Evolutionary conservation across 495 filamentous ascomycete genomes (phyloP).

Genomic region (Hypoxylon rickii): DNA sequence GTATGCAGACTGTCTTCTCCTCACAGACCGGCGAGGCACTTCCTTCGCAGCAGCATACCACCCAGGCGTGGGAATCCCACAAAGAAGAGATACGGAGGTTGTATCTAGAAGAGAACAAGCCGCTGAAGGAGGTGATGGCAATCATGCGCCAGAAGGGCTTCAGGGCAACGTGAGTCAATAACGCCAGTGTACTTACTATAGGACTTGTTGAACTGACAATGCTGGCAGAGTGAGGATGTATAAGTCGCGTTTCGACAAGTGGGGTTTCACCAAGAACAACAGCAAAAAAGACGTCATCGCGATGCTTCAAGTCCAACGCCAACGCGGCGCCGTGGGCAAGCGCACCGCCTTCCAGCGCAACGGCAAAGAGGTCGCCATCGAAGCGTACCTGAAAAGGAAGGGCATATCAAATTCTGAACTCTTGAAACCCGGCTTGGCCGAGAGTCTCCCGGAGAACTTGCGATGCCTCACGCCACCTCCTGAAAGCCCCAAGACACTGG

Average conservation of each 20-base stretch:
- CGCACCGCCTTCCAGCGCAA: conserved; percentile 43
- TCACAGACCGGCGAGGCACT: conserved; percentile 40
- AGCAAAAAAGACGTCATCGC: conserved; percentile 43
- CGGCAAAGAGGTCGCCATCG: conserved; percentile 42
- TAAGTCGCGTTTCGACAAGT: conserved; percentile 42
- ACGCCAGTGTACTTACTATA: not conserved
- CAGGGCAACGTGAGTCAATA: conserved; percentile 41
- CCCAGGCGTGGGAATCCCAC: conserved; percentile 42
- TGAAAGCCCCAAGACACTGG: conserved; percentile 26
- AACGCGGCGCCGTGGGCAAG: conserved; percentile 44
- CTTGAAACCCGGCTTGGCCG: conserved; percentile 40
- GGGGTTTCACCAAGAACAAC: conserved; percentile 42
- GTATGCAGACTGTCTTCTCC: conserved; percentile 40
- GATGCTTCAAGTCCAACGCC: conserved; percentile 44
- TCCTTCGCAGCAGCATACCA: conserved; percentile 38
- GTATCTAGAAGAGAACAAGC: conserved; percentile 41
- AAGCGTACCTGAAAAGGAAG: conserved; percentile 44
- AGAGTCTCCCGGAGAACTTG: conserved; percentile 40
- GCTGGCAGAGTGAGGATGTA: conserved; percentile 38
- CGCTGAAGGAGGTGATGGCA: conserved; percentile 44
- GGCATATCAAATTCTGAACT: conserved; percentile 45
- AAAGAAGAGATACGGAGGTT: conserved; percentile 41
- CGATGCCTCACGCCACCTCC: conserved; percentile 44
- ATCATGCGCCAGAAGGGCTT: conserved; percentile 44
- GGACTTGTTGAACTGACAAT: conserved; percentile 20